Percentiles rank a stretch among this genome's conserved stretches.
phyloP scores from a whole-genome alignment of 208 protist species.

The Wallacemonas rigidus region DNA sequence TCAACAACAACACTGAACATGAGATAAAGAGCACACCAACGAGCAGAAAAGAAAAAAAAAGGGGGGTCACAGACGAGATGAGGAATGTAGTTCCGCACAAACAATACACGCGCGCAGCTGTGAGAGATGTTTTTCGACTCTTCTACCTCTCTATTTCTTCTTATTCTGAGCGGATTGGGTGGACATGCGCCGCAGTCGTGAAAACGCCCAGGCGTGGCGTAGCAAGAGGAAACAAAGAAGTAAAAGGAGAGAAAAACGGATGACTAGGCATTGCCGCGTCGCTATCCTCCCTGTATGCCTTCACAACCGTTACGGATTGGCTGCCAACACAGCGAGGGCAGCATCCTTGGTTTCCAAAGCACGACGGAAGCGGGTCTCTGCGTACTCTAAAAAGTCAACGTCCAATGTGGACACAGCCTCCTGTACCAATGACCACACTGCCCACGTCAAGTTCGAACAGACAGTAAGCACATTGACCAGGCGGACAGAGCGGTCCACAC shows the following conservation, averaged over 20 bases:
- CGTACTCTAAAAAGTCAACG: conserved; percentile 89
- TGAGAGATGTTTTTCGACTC: too few relatives aligned
- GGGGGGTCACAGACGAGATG: neutral
- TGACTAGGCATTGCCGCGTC: too few relatives aligned
- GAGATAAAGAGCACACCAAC: neutral
- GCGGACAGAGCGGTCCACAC: conserved; percentile 42
- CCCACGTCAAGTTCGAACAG: conserved; percentile 84
- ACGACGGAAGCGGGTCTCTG: conserved; percentile 57
- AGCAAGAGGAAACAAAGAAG: too few relatives aligned
- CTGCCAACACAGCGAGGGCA: neutral
- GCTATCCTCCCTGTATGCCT: too few relatives aligned
- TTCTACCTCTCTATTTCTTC: too few relatives aligned
- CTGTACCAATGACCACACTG: conserved; percentile 88
- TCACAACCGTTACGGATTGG: neutral
- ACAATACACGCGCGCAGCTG: too few relatives aligned
- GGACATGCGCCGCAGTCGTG: too few relatives aligned
- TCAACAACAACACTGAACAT: too few relatives aligned
- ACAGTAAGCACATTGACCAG: conserved; percentile 81
- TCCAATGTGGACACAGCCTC: conserved; percentile 85
- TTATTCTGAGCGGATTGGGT: too few relatives aligned
- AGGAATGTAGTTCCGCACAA: too few relatives aligned
- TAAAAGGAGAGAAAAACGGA: too few relatives aligned
- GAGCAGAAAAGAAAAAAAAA: neutral
- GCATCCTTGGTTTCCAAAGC: conserved; percentile 65
- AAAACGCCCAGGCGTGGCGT: too few relatives aligned